These are phyloP conservation scores for Phialophora expanda DNA, from an alignment of 2,329 filamentous ascomycete genomes.

Conservation along the genomic window DNA sequence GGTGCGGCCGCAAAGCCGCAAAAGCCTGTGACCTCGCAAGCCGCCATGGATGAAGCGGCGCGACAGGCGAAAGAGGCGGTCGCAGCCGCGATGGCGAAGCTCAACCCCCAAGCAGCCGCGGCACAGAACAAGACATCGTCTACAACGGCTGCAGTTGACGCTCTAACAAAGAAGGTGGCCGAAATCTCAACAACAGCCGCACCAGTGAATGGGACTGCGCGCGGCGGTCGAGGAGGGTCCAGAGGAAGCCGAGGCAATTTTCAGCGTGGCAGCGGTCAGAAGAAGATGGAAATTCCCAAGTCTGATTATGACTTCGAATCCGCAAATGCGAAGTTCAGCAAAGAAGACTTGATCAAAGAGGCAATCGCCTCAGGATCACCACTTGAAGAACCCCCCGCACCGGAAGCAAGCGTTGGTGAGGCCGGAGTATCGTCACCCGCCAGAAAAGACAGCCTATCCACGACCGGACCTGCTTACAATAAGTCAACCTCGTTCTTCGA, in stretches of 20 bases:
- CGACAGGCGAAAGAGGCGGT: slow-evolving; percentile 58
- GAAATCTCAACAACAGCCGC: slow-evolving; percentile 52
- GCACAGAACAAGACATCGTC: slow-evolving; percentile 44
- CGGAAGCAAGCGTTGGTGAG: slow-evolving; percentile 42
- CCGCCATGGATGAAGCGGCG: slow-evolving; percentile 54
- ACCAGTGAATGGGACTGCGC: slow-evolving; percentile 43
- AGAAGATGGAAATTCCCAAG: slow-evolving; percentile 83
- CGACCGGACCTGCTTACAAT: slow-evolving; percentile 70
- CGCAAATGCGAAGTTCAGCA: slow-evolving; percentile 86
- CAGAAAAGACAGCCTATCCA: slow-evolving; percentile 38
- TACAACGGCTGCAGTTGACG: slow-evolving; percentile 47
- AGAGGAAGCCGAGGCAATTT: slow-evolving; percentile 53
- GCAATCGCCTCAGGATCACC: slow-evolving; percentile 80
- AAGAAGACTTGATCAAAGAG: slow-evolving; percentile 85
- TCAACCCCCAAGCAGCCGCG: slow-evolving; percentile 42
- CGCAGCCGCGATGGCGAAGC: slow-evolving; percentile 58
- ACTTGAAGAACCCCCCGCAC: slow-evolving; percentile 56
- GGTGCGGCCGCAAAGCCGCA: slow-evolving; percentile 40
- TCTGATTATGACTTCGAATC: slow-evolving; percentile 91
- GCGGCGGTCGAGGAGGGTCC: slow-evolving; percentile 47
- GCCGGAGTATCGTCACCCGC: slow-evolving; percentile 44
- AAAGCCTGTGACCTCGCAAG: slow-evolving; percentile 38
- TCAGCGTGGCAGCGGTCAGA: slow-evolving; percentile 50
- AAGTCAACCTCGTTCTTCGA: slow-evolving; percentile 93
- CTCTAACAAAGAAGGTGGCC: slow-evolving; percentile 52